These are phyloP conservation scores for Rasamsonia emersonii DNA, from an alignment of 2,329 filamentous ascomycete genomes.

Conservation along the genomic window DNA sequence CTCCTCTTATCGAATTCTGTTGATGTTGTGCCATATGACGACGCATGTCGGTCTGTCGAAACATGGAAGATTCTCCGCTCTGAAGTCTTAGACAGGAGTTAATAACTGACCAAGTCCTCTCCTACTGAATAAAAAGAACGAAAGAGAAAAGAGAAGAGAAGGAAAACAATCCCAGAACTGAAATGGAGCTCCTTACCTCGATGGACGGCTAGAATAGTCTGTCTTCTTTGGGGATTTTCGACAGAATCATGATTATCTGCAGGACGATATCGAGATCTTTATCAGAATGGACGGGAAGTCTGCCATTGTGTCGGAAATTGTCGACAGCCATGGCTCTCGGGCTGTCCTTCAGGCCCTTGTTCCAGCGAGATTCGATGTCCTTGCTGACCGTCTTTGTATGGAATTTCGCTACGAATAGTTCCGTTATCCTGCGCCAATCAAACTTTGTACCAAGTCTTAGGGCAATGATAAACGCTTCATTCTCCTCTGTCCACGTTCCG, in stretches of 20 bases:
- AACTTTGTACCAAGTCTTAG: conserved; percentile 11
- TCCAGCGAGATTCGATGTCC: conserved; percentile 13
- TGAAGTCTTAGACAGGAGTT: background rate
- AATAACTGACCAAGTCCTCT: conserved; percentile 2
- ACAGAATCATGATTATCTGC: background rate
- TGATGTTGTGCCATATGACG: background rate
- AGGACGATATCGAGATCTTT: background rate
- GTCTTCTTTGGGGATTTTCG: background rate
- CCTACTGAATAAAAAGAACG: background rate
- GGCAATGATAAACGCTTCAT: conserved; percentile 12
- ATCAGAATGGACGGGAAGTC: background rate
- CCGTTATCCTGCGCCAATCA: conserved; percentile 9
- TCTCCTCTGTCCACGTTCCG: conserved; percentile 5
- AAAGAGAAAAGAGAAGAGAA: background rate
- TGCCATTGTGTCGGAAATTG: conserved; percentile 2
- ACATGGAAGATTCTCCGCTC: background rate
- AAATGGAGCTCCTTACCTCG: no score
- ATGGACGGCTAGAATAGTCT: background rate
- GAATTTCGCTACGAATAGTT: conserved; percentile 8
- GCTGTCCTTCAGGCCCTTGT: conserved; percentile 10
- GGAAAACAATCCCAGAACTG: no score
- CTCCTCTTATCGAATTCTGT: background rate
- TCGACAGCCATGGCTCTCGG: background rate
- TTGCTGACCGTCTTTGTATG: conserved; percentile 3
- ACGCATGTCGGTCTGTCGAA: background rate